phyloP scores from a whole-genome alignment of 177 flowering plant species.

The Vitis hybrid region DNA sequence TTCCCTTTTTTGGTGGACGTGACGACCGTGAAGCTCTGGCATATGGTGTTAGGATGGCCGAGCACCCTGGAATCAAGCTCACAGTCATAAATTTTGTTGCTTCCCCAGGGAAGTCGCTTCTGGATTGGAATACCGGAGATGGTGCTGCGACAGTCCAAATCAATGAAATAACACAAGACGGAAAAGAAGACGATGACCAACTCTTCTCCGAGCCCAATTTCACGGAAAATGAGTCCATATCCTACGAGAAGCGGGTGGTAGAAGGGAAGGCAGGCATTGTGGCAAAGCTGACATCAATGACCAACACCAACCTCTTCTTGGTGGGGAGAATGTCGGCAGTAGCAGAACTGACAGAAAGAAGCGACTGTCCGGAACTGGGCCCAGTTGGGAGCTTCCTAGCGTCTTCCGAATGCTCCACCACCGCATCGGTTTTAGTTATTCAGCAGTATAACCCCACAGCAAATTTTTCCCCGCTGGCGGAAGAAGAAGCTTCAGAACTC shows the following conservation, averaged over 20 bases:
- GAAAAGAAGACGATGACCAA: conserved; percentile 11
- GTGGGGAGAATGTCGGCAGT: conserved; percentile 44
- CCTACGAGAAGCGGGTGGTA: conserved; percentile 33
- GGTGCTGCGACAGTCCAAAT: background rate
- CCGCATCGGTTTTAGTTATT: conserved; percentile 30
- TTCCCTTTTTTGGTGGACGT: conserved; percentile 33
- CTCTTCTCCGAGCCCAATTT: conserved; percentile 11
- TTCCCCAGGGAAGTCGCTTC: conserved; percentile 14
- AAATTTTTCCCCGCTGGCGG: conserved; percentile 4
- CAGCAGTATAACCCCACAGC: conserved; percentile 16
- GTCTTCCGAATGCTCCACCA: conserved; percentile 20
- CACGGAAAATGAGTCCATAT: conserved; percentile 6
- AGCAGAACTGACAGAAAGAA: background rate
- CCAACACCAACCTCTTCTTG: conserved; percentile 40
- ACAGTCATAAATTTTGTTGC: conserved; percentile 24
- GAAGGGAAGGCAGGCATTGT: conserved; percentile 22
- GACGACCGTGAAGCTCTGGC: conserved; percentile 43
- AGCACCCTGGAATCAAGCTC: conserved; percentile 40
- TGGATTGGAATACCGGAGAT: background rate
- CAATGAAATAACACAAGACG: background rate
- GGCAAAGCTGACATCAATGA: conserved; percentile 18
- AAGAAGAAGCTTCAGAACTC: conserved; percentile 5
- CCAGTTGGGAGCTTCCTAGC: conserved; percentile 28
- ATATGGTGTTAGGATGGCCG: conserved; percentile 34
- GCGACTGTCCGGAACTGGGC: conserved; percentile 33